phyloP scores from a whole-genome alignment of 2,329 filamentous ascomycete genomes.

The Biscogniauxia marginata region DNA sequence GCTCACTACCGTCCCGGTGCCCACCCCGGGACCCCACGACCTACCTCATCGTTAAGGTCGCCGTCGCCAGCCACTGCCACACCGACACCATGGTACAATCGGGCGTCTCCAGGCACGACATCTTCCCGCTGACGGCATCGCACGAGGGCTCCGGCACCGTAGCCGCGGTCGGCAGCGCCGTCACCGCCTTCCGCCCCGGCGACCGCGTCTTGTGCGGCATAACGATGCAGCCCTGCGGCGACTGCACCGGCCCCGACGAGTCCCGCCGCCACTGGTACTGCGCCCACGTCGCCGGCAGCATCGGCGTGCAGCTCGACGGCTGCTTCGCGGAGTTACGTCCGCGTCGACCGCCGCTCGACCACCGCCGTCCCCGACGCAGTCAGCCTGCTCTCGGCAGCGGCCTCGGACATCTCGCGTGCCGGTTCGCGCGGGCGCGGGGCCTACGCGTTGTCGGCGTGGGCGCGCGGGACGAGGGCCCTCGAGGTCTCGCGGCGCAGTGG shows the following conservation, averaged over 20 bases:
- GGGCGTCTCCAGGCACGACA: constrained; percentile 47
- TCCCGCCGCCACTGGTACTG: constrained; percentile 52
- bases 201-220: constrained; percentile 58
- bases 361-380: constrained; percentile 48
- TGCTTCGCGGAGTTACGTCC: constrained; percentile 57
- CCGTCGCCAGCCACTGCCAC: constrained; percentile 61
- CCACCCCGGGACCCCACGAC: constrained; percentile 47
- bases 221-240: constrained; percentile 52
- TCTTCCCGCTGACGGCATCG: constrained; percentile 52
- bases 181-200: constrained; percentile 44
- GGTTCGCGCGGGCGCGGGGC: constrained; percentile 48
- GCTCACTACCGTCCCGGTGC: constrained; percentile 48
- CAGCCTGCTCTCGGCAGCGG: constrained; percentile 51
- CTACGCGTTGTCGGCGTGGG: constrained; percentile 54
- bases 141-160: constrained; percentile 59
- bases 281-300: constrained; percentile 39
- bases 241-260: constrained; percentile 49
- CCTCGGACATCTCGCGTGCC: constrained; percentile 51
- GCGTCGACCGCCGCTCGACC: constrained; percentile 46
- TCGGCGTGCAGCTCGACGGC: constrained; percentile 52
- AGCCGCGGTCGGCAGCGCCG: constrained; percentile 42
- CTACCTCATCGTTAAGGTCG: constrained; percentile 61
- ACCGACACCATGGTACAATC: constrained; percentile 56
- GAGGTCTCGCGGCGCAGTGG: constrained; percentile 45
- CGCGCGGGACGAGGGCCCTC: constrained; percentile 52